These are phyloP conservation scores for Erodium moschatum DNA, from an alignment of 441 rosid genomes.

Conservation along the genomic window DNA sequence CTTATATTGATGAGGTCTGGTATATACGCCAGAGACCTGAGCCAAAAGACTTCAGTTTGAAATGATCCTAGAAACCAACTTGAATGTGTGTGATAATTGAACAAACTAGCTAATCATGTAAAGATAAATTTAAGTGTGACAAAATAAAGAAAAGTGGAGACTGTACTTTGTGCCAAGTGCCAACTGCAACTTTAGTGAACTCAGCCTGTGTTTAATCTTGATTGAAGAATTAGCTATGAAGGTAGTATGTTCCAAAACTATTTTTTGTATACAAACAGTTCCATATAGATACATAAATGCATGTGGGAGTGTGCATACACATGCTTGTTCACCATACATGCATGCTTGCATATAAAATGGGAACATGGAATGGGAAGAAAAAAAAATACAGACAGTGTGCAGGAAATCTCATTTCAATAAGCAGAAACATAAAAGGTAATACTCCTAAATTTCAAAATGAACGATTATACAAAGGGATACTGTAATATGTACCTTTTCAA, in stretches of 20 bases:
- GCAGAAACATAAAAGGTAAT: background rate
- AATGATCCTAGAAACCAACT: constrained; percentile 5
- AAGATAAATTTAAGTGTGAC: background rate
- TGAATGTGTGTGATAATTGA: constrained; percentile 9
- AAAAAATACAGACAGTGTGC: background rate
- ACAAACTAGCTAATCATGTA: background rate
- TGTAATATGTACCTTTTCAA: background rate
- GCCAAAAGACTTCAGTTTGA: constrained; percentile 1
- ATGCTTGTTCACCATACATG: background rate
- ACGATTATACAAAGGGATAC: background rate
- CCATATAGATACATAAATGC: background rate
- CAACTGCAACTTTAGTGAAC: background rate
- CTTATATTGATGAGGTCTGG: constrained; percentile 3
- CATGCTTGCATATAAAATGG: background rate
- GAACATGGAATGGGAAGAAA: background rate
- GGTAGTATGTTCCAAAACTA: background rate
- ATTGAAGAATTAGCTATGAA: background rate
- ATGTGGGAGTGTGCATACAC: background rate
- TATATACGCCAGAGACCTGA: constrained; percentile 3
- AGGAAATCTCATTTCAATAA: background rate
- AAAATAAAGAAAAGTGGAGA: background rate
- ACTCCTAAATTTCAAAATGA: background rate
- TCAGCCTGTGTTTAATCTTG: background rate
- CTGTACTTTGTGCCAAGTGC: background rate
- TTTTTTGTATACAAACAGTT: background rate